A percentile compares a stretch with the other conserved stretches of the same genome.
These are phyloP conservation scores for Diversispora epigaea DNA, from an alignment of 192 early-diverging fungal species.

Conservation along the genomic window DNA sequence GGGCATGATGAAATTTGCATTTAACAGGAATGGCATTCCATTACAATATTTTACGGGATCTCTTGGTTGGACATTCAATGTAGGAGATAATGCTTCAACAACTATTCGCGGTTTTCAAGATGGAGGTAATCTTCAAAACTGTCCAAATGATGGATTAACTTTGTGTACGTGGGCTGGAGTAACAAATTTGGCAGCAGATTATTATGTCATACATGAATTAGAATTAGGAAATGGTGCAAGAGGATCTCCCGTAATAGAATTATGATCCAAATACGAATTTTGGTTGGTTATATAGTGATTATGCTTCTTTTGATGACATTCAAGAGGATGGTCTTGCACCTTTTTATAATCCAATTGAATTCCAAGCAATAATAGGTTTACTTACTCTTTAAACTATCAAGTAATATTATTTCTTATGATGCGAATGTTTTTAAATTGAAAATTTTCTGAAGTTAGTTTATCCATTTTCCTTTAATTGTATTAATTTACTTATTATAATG, in stretches of 20 bases:
- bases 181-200: background rate
- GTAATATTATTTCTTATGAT: no score
- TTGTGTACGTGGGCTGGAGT: background rate
- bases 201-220: background rate
- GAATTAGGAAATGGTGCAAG: background rate
- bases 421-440: no score
- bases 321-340: background rate
- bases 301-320: background rate
- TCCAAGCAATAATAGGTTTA: background rate
- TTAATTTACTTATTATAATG: no score
- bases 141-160: background rate
- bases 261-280: background rate
- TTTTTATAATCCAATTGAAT: background rate
- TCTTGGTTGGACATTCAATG: background rate
- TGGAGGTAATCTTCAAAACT: background rate
- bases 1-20: background rate
- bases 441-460: no score
- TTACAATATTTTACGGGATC: background rate
- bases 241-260: background rate
- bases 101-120: background rate
- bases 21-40: background rate
- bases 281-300: background rate
- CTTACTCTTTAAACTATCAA: background rate
- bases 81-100: background rate
- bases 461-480: no score